phyloP scores from a whole-genome alignment of 257 asterid species.

The Salvia splendens region DNA sequence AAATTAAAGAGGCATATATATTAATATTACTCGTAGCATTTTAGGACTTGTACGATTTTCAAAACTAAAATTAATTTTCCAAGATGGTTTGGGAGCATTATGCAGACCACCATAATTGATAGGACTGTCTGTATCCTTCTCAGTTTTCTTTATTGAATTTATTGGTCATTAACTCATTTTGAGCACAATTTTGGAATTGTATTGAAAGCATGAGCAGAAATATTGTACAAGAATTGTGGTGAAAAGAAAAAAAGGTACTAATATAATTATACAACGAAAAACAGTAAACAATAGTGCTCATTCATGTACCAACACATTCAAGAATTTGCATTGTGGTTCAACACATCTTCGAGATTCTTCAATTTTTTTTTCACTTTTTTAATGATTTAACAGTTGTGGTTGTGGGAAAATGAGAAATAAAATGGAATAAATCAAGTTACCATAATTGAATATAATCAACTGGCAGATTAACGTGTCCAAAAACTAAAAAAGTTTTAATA shows the following conservation, averaged over 20 bases:
- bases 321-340: not conserved
- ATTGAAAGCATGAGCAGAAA: slow-evolving; percentile 36
- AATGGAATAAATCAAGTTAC: too few species aligned
- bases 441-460: too few species aligned
- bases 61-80: not conserved
- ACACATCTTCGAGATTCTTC: not conserved
- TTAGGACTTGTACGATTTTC: not conserved
- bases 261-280: slow-evolving; percentile 6
- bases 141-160: slow-evolving; percentile 36
- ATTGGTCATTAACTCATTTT: slow-evolving; percentile 40
- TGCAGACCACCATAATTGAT: slow-evolving; percentile 31
- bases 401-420: too few species aligned
- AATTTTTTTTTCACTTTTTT: too few species aligned
- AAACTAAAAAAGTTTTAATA: too few species aligned
- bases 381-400: too few species aligned
- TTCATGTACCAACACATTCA: not conserved
- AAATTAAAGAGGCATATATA: too few species aligned
- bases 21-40: too few species aligned
- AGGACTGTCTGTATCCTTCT: slow-evolving; percentile 25
- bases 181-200: slow-evolving; percentile 35
- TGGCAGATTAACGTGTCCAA: too few species aligned
- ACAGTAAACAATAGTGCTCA: not conserved
- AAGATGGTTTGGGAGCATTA: slow-evolving; percentile 11
- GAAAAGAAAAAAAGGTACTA: slow-evolving; percentile 6
- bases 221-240: slow-evolving; percentile 33